phyloP scores from a whole-genome alignment of 805 yeast genomes.

The Ascoidea rubescens region DNA sequence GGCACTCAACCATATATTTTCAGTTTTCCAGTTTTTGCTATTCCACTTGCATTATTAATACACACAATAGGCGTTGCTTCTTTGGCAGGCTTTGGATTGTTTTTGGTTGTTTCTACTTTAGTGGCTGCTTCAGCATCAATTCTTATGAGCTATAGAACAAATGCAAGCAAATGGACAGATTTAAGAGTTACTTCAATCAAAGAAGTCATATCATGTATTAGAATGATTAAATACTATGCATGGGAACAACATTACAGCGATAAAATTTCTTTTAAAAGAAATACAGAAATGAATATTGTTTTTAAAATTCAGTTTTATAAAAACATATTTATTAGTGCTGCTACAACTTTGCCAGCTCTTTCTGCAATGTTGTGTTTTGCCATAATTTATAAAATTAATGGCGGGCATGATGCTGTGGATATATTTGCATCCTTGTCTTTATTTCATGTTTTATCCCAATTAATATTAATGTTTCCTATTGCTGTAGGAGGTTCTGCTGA shows the following conservation, averaged over 20 bases:
- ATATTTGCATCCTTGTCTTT: slow-evolving; percentile 25
- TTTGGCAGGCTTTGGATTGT: slow-evolving; percentile 46
- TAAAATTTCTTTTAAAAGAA: slow-evolving; percentile 40
- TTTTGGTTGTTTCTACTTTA: slow-evolving; percentile 28
- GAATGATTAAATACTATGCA: slow-evolving; percentile 75
- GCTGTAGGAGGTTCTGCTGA: slow-evolving; percentile 28
- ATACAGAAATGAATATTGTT: slow-evolving; percentile 46
- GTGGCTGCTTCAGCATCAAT: slow-evolving; percentile 33
- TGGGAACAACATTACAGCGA: slow-evolving; percentile 77
- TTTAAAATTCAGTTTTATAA: slow-evolving; percentile 52
- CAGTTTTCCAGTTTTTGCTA: slow-evolving; percentile 43
- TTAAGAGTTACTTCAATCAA: slow-evolving; percentile 60
- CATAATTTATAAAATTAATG: slow-evolving; percentile 27
- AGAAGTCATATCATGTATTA: slow-evolving; percentile 67
- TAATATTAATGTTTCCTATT: slow-evolving; percentile 26
- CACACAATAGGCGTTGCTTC: slow-evolving; percentile 57
- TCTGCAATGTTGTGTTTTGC: slow-evolving; percentile 5
- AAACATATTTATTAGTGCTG: slow-evolving; percentile 28
- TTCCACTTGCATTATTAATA: slow-evolving; percentile 47
- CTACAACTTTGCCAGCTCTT: slow-evolving; percentile 18
- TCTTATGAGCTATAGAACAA: slow-evolving; percentile 40
- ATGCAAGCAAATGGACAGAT: slow-evolving; percentile 59
- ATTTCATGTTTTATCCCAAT: slow-evolving; percentile 24
- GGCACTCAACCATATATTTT: slow-evolving; percentile 44
- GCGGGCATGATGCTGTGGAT: slow-evolving; percentile 11